Base-by-base conservation (phyloP, 352 stramenopile species). In the Phytopythium montanum region DNA sequence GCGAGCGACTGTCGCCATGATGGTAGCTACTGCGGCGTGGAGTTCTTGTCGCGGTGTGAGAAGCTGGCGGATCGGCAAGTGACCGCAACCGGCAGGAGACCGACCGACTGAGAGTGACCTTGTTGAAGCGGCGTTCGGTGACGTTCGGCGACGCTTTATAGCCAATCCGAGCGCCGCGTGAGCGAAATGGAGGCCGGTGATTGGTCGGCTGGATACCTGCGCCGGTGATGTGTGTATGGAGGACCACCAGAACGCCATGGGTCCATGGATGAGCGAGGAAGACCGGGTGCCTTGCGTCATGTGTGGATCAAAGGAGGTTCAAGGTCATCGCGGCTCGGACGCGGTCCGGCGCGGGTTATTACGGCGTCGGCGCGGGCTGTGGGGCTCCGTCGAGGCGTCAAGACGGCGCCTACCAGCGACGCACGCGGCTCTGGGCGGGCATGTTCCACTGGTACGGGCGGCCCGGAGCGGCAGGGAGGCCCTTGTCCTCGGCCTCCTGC, bases 401-500 rank as follows among this genome's bases (percentile, higher is more conserved):
- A 16, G 33, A 12, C 33, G 5, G n/a, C 5, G 33, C 33, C 33
- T 92, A 92, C 81, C 81, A 92, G 68, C 74, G 81, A 60, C 79
- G 79, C 42, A 81, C 66, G 61, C 79, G 79, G 50, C 79, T 81
- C 60, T 83, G 61, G 25, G 79, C 61, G 21, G 81, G 81, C 61
- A 89, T 76, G 59, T 92, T 66, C 81, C 81, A 92, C 23, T 79
- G 68, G 68, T 81, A 89, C 45, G 85, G 83, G 36, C 75, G 72
- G 46, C 85, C 85, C 12, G 80, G 84, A 60, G 81, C 69, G 21
- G 83, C 79, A 41, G 85, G 85, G 54, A 92, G 77, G 72, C 81
- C 75, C 73, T 95, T 92, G 54, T 68, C 70, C 49, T 92, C 81
- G 51, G 66, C 75, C 52, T 90, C 81, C 51, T 81, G 72, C 28